Evolutionary conservation across 805 yeast species (phyloP), one percentile per base, ranked within the genome.

Genomic region (Ogataea populi-albae): DNA sequence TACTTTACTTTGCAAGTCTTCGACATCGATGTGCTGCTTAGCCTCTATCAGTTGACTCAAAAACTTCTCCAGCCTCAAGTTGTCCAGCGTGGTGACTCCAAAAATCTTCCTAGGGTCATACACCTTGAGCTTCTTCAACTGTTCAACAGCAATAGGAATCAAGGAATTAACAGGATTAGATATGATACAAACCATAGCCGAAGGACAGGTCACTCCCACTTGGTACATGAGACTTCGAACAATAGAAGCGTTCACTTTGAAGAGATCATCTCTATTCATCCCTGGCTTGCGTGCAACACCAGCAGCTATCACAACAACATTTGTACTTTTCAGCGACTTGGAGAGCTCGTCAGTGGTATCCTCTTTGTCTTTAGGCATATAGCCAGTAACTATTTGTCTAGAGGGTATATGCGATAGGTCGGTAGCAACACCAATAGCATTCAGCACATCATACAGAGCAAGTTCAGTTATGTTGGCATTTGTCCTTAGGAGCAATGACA

Each of bases 361-460:
- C 9, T 52, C 47, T 21, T 46, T 41, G 23, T 50, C 49, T 9
- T 43, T 55, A 7, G 75, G 74, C 40, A 69, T 59, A 53, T 57
- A 65, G 5, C 68, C 57, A 22, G 59, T 36, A 22, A 74, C 62
- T 17, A 51, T 54, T 18, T 77, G 67, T 41, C 67, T 66, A 17
- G 77, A 64, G 46, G 69, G 68, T 19, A 87, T 84, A 65, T 87
- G 96, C 17, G 87, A 74, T 53, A 88, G 69, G 62, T 87, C 96
- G 32, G 94, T 84, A 14, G 88, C 87, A 24, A 87, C 94, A 49
- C 96, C 96, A 32, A 82, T 81, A 20, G 82, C 75, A 53, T 79
- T 75, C 55, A 84, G 88, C 29, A 88, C 86, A 67, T 88, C 96
- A 64, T 78, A 87, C 37, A 87, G 71, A 6, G 93, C 78, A 49